Percentiles rank a stretch among this genome's conserved stretches.
phyloP scores from a whole-genome alignment of 2,329 filamentous ascomycete species.

The Ophiostoma ulmi region DNA sequence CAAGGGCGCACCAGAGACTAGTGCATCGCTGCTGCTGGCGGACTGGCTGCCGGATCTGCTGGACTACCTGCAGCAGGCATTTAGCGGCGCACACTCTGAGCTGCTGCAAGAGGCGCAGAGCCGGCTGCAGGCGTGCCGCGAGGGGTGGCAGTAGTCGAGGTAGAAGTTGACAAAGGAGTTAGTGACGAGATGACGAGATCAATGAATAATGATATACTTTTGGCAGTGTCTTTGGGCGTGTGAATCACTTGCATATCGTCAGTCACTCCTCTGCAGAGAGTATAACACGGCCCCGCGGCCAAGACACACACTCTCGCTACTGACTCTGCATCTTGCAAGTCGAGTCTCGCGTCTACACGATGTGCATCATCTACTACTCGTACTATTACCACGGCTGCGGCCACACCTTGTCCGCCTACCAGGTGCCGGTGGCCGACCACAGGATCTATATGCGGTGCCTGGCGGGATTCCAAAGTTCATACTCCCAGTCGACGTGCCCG shows the following conservation, averaged over 20 bases:
- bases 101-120: conserved; percentile 71
- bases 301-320: no score
- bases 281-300: no score
- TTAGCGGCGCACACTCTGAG: conserved; percentile 54
- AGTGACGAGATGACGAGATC: not conserved
- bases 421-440: not conserved
- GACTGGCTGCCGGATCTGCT: conserved; percentile 45
- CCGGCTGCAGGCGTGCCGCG: conserved; percentile 64
- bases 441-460: not conserved
- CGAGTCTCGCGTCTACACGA: not conserved
- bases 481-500: not conserved
- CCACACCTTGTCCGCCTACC: not conserved
- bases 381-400: not conserved
- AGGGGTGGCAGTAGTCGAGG: conserved; percentile 11
- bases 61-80: conserved; percentile 40
- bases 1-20: conserved; percentile 43
- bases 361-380: not conserved
- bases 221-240: no score
- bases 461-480: not conserved
- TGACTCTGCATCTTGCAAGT: no score
- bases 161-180: no score
- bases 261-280: no score
- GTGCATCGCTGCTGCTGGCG: conserved; percentile 44
- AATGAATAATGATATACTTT: no score
- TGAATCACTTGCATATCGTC: no score